Base-by-base conservation (phyloP, 345 rosid species). In the Clarkia xantiana region DNA sequence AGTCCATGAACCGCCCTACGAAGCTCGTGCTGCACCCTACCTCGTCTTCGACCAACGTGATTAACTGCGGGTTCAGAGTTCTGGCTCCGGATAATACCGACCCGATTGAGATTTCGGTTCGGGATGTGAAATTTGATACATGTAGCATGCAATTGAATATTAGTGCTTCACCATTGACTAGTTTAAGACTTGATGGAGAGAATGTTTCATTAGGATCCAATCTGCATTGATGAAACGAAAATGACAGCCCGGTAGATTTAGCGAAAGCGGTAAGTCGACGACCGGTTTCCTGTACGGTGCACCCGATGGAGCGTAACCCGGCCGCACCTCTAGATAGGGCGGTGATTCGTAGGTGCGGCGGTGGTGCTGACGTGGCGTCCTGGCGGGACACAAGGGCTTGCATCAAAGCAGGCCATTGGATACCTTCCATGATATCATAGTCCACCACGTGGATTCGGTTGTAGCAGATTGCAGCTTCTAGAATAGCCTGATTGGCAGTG, bases 321-420 rank as follows among this genome's bases (percentile, higher is more conserved):
- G 59, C 57, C 1, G 69, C 62, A 6, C 77, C 67, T 19, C 91
- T 71, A 0, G 91, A 73, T 41, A 90, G 17, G 43, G 97, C 95
- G 1, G 97, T 82, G 74, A 90, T 80, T 57, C 77, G 61, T 0
- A 90, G 97, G 52, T 90, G n/a, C n/a, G n/a, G 94, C 11, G 68
- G 18, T 0, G 75, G 76, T 0, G 71, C 56, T 2, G 29, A 6
- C 29, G 29, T 6, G 22, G 75, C 78, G 3, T 79, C 81, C 40
- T 75, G 80, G 38, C 73, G 63, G 0, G 87, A 74, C 20, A 74
- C 86, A 16, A 90, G 53, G 13, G 94, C 83, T n/a, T 90, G 95
- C 82, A 90, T 80, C 51, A 90, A 52, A 9, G 95, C 77, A 0
- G 97, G 77, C 97, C 97, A 85, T 36, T 90, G 95, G 48, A 77